Evolutionary conservation across 2,329 filamentous ascomycete genomes (phyloP), one percentile per base, ranked within the genome.

Genomic region (Aaosphaeria pasadenensis): DNA sequence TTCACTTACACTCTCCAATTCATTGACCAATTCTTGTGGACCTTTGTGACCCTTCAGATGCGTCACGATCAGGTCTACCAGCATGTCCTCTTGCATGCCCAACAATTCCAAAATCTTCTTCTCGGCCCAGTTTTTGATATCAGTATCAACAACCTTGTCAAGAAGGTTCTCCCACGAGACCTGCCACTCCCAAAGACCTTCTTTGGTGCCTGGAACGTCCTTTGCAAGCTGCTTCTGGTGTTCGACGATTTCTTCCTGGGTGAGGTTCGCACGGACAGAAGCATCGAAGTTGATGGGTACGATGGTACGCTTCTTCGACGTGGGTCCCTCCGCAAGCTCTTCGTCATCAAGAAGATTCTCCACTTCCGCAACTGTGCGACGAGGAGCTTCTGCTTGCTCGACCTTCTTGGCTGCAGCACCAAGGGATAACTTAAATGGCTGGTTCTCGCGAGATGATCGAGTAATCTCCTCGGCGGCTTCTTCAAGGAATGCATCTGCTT

Each of bases 91-190:
- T 72, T 97, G 91, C 49, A 99, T 88, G 50, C 95, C 95, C 43
- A 99, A 81, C 61, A 94, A 95, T 71, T 99, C 94, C 51, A 99
- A 87, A 58, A 97, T 89, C 80, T 97, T 99, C 81, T 95, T 95
- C 77, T 96, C 91, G 48, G 97, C 89, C 74, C 96, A 99, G 30
- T 92, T 91, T 63, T 88, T 84, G 58, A 99, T 83, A 67, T 96
- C 91, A 55, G 95, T 88, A 51, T 84, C 82, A 50, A 97, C 83
- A 39, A 94, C 81, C 11, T 80, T 78, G 52, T 94, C 87, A 65
- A 95, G 89, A 67, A 99, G 80, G 71, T 85, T 89, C 44, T 95
- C 87, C 94, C 94, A 99, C 60, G 91, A 88, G 67, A 99, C 84
- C 13, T 87, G 76, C 89, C 91, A 97, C n/a, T 80, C 82, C 89